phyloP scores from a whole-genome alignment of 345 rosid genomes.

The Litchi chinensis region DNA sequence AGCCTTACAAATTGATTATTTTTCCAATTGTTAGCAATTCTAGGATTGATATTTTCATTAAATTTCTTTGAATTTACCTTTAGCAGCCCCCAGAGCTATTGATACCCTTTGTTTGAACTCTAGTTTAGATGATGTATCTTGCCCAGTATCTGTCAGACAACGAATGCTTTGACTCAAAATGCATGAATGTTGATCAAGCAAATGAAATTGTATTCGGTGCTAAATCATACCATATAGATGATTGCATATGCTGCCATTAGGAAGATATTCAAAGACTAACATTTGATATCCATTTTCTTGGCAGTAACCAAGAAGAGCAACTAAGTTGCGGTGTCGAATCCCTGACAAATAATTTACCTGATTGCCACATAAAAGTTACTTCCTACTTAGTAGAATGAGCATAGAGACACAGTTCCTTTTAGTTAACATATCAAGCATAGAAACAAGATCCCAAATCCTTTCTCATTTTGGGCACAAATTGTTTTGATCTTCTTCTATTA shows the following conservation, averaged over 20 bases:
- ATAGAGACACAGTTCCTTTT: not conserved
- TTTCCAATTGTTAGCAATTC: not conserved
- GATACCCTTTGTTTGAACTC: slow-evolving; percentile 68
- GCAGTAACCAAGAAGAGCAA: slow-evolving; percentile 63
- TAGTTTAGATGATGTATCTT: slow-evolving; percentile 44
- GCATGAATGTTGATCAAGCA: slow-evolving; percentile 6
- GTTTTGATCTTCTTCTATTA: not conserved
- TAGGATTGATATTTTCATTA: slow-evolving; percentile 1
- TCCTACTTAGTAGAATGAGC: not conserved
- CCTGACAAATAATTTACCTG: slow-evolving; percentile 57
- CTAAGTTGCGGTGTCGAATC: slow-evolving; percentile 63
- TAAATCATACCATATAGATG: slow-evolving; percentile 53
- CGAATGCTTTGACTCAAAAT: not conserved
- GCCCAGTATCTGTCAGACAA: slow-evolving; percentile 39
- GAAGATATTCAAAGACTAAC: slow-evolving; percentile 60
- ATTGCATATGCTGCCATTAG: slow-evolving; percentile 64
- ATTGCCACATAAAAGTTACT: slow-evolving; percentile 19
- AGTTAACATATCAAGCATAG: not conserved
- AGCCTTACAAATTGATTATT: slow-evolving; percentile 1
- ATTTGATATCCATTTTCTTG: slow-evolving; percentile 54
- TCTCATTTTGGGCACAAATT: not conserved
- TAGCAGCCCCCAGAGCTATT: slow-evolving; percentile 69
- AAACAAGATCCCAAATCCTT: not conserved
- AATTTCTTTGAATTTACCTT: slow-evolving; percentile 46
- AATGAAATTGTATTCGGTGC: not conserved